Evolutionary conservation across 2,329 filamentous ascomycete genomes (phyloP).

Genomic region (Stylonectria norvegica): DNA sequence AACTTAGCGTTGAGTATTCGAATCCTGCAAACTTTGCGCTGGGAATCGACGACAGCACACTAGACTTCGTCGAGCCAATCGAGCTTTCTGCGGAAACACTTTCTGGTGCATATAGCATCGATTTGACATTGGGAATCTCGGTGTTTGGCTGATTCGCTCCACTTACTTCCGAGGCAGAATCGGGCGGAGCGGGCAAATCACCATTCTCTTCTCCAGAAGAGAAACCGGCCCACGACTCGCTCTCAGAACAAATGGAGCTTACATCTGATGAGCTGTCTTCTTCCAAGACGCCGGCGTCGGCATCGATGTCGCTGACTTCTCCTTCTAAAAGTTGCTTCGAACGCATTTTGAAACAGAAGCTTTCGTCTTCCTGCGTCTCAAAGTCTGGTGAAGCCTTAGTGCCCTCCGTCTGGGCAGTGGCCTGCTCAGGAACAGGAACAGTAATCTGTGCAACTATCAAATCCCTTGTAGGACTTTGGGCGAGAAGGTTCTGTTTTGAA

Average conservation of each 20-base stretch:
- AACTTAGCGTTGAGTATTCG: no score
- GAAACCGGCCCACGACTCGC: conserved; percentile 20
- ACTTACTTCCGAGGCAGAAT: no score
- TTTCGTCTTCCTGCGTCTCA: conserved; percentile 33
- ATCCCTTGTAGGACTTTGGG: background rate
- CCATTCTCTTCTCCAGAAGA: conserved; percentile 11
- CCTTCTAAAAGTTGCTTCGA: conserved; percentile 4
- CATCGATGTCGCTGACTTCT: background rate
- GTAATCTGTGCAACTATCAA: background rate
- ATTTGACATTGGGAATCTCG: no score
- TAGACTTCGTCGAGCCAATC: no score
- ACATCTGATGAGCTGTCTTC: background rate
- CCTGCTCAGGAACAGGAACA: background rate
- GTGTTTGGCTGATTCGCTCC: no score
- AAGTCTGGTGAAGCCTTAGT: conserved; percentile 6
- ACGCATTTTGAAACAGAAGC: conserved; percentile 31
- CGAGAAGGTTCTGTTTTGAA: background rate
- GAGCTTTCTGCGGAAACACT: no score
- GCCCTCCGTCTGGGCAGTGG: no score
- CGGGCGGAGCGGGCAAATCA: no score
- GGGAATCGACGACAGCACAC: conserved; percentile 16
- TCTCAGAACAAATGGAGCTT: background rate
- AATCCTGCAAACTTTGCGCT: conserved; percentile 13
- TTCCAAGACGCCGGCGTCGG: background rate
- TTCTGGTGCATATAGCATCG: no score